Conservation (phyloP, 2,329 filamentous ascomycete genomes). For the Colletotrichum agaves region DNA sequence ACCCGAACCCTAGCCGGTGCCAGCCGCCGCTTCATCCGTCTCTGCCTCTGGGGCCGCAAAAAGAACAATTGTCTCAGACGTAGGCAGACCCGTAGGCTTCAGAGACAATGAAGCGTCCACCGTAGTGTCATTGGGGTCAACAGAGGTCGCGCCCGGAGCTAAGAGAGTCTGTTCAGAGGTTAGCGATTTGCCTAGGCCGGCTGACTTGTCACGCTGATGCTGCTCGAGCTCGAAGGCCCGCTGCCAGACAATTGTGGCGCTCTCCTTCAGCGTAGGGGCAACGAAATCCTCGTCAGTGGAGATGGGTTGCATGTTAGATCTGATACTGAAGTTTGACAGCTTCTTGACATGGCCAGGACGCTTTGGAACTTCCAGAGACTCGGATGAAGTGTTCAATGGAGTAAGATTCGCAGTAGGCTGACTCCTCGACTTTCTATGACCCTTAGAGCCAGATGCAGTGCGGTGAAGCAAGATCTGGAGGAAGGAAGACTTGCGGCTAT, state of each 20-base stretch:
- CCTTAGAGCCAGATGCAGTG: background rate
- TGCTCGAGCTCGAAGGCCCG: conserved; percentile 43
- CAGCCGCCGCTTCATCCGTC: background rate
- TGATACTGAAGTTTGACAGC: conserved; percentile 38
- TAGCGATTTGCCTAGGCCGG: background rate
- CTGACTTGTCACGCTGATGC: conserved; percentile 15
- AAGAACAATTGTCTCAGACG: background rate
- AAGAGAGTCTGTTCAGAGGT: conserved; percentile 29
- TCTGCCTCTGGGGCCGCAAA: background rate
- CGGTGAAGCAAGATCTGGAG: conserved; percentile 14
- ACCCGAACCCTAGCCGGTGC: conserved; percentile 16
- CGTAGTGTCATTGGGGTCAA: background rate
- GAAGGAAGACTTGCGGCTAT: conserved; percentile 24
- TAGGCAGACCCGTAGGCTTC: background rate
- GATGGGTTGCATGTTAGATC: conserved; percentile 24
- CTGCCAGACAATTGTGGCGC: conserved; percentile 44
- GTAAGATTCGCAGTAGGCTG: conserved; percentile 12
- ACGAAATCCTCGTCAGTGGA: conserved; percentile 1
- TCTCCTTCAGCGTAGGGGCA: conserved; percentile 38
- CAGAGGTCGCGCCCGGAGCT: background rate
- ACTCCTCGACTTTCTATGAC: conserved; percentile 25
- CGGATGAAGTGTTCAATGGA: background rate
- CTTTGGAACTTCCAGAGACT: conserved; percentile 3
- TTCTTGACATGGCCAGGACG: conserved; percentile 28
- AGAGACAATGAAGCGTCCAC: background rate